Conservation (phyloP, 2,329 filamentous ascomycete species). For the Phaeosphaeriaceae sp. region DNA sequence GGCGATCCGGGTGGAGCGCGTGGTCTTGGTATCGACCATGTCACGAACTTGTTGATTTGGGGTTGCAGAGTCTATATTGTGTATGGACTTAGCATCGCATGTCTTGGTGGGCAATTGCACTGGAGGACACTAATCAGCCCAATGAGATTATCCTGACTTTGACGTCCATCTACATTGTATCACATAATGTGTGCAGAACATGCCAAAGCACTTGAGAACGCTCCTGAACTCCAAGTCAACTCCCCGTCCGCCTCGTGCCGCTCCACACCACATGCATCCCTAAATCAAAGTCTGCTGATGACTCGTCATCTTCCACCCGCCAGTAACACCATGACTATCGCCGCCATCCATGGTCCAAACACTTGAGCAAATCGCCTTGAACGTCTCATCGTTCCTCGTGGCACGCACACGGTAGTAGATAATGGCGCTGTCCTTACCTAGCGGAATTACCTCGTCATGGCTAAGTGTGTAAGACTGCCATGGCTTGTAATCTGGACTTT, state of each 20-base stretch:
- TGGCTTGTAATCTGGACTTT: constrained; percentile 24
- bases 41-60: background rate
- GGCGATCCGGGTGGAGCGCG: constrained; percentile 1
- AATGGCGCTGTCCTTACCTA: constrained; percentile 31
- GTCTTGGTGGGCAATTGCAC: too few species aligned
- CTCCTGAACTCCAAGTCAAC: background rate
- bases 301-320: constrained; percentile 36
- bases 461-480: constrained; percentile 35
- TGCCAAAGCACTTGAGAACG: too few species aligned
- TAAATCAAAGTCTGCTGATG: constrained; percentile 40
- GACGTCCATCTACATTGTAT: too few species aligned
- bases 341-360: constrained; percentile 29
- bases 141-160: too few species aligned
- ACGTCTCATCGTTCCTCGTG: constrained; percentile 19
- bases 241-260: background rate
- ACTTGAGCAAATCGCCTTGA: constrained; percentile 36
- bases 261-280: too few species aligned
- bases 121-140: too few species aligned
- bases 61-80: background rate
- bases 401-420: constrained; percentile 37
- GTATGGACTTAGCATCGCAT: too few species aligned
- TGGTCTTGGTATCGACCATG: background rate
- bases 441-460: constrained; percentile 35
- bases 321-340: constrained; percentile 9
- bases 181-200: too few species aligned